Conservation (phyloP, 2,329 filamentous ascomycete genomes). For the Fusarium sp. region DNA sequence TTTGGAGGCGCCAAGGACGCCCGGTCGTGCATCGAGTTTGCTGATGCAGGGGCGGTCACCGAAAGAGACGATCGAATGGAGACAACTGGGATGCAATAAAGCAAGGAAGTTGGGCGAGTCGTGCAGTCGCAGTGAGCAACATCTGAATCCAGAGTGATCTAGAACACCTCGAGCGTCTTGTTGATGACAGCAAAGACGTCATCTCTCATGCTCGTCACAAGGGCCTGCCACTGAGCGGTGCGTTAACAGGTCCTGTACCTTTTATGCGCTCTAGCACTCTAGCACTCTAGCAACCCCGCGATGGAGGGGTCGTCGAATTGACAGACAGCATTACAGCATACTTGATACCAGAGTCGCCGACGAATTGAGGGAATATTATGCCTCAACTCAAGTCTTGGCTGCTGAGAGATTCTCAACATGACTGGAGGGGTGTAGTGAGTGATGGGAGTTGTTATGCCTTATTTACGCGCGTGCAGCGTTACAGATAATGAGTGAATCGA, state of each 20-base stretch:
- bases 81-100: constrained; percentile 1
- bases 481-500: background rate
- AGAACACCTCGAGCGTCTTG: constrained; percentile 20
- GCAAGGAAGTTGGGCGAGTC: constrained; percentile 24
- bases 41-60: constrained; percentile 15
- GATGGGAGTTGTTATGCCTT: background rate
- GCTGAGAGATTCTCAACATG: background rate
- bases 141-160: constrained; percentile 23
- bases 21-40: constrained; percentile 6
- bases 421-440: constrained; percentile 6
- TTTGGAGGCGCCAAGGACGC: constrained; percentile 15
- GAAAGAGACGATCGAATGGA: background rate
- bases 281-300: constrained; percentile 17
- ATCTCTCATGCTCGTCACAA: constrained; percentile 23
- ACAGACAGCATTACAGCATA: constrained; percentile 8
- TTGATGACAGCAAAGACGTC: constrained; percentile 26
- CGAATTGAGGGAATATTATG: constrained; percentile 23
- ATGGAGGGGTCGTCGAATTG: constrained; percentile 14
- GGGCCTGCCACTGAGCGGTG: constrained; percentile 3
- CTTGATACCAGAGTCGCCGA: background rate
- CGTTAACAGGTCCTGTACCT: constrained; percentile 1
- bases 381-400: constrained; percentile 12
- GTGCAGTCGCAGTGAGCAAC: constrained; percentile 6
- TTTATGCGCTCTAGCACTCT: background rate
- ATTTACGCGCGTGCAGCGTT: constrained; percentile 15